A percentile compares a stretch with the other conserved stretches of the same genome.
These are phyloP conservation scores for Tubosaeta brunneosetosa DNA, from an alignment of 768 basidiomycete genomes.

Conservation along the genomic window DNA sequence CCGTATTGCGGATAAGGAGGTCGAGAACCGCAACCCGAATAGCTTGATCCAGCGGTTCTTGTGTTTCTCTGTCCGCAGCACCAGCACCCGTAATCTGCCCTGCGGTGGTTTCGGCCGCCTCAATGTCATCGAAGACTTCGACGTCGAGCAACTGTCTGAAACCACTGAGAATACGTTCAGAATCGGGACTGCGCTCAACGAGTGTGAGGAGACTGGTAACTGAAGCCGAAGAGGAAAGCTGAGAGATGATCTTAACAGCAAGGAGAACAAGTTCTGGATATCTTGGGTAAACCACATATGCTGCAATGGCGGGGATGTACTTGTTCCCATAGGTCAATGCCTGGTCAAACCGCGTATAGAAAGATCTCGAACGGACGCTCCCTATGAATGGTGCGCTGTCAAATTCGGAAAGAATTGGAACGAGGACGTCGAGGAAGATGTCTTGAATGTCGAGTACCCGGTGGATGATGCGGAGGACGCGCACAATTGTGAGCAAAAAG, in stretches of 20 bases:
- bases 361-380: constrained; percentile 57
- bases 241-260: constrained; percentile 69
- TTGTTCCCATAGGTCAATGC: constrained; percentile 64
- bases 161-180: constrained; percentile 78
- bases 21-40: constrained; percentile 76
- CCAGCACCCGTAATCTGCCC: constrained; percentile 72
- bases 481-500: constrained; percentile 71
- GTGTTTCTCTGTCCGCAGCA: constrained; percentile 48
- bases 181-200: constrained; percentile 76
- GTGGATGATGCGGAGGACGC: constrained; percentile 76
- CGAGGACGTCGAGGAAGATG: constrained; percentile 82
- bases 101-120: constrained; percentile 52
- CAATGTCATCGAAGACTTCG: constrained; percentile 59
- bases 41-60: constrained; percentile 55
- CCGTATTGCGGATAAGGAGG: constrained; percentile 74
- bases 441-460: constrained; percentile 83
- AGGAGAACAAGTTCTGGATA: constrained; percentile 73
- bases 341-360: constrained; percentile 71
- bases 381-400: constrained; percentile 53
- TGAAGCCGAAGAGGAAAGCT: constrained; percentile 60
- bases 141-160: constrained; percentile 63
- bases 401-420: constrained; percentile 70
- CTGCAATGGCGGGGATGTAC: constrained; percentile 76
- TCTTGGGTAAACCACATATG: constrained; percentile 65
- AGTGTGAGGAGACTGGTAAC: constrained; percentile 74